Percentiles rank a stretch among this genome's conserved stretches.
Evolutionary conservation across 805 yeast species (phyloP).

Genomic region (Jamesozyma piceae): DNA sequence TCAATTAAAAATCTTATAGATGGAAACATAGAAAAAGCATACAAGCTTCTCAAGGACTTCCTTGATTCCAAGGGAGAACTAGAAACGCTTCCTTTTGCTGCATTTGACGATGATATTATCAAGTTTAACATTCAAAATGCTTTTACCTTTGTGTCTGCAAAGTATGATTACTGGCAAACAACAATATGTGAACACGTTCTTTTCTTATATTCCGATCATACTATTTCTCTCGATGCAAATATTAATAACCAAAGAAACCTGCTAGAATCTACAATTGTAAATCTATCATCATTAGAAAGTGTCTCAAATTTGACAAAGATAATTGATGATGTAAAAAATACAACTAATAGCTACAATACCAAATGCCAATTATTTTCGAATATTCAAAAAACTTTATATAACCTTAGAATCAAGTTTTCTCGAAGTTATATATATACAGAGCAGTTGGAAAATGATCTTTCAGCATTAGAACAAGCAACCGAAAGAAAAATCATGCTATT

Average conservation of each 20-base stretch:
- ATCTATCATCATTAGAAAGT: conserved; percentile 33
- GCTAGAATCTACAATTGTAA: conserved; percentile 19
- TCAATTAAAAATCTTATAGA: not conserved
- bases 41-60: conserved; percentile 2
- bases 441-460: conserved; percentile 46
- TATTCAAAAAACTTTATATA: conserved; percentile 22
- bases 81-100: not conserved
- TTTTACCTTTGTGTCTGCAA: conserved; percentile 42
- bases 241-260: conserved; percentile 15
- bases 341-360: conserved; percentile 16
- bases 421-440: conserved; percentile 51
- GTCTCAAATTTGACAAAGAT: conserved; percentile 33
- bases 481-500: conserved; percentile 32
- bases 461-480: conserved; percentile 35
- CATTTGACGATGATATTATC: not conserved
- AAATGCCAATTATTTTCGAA: conserved; percentile 16
- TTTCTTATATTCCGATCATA: conserved; percentile 27
- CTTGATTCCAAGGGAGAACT: not conserved
- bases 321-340: conserved; percentile 29
- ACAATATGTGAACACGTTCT: conserved; percentile 36
- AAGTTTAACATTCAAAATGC: conserved; percentile 43
- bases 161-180: conserved; percentile 53
- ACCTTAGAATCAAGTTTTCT: conserved; percentile 41
- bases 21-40: conserved; percentile 1
- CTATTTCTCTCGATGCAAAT: conserved; percentile 26